phyloP scores from a whole-genome alignment of 176 grass and related monocot species.

The Oryza nivara region DNA sequence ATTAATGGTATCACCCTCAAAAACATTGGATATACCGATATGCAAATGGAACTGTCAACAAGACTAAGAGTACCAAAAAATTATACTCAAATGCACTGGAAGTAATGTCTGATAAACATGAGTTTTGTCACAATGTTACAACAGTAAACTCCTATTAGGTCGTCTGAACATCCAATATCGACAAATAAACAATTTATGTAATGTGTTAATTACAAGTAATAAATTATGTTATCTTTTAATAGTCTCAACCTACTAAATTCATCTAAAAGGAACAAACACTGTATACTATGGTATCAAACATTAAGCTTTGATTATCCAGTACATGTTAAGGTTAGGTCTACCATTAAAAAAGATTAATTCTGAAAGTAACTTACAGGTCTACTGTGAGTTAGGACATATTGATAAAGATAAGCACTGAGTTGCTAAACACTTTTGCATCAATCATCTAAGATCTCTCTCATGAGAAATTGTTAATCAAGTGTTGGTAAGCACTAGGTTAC shows the following conservation, averaged over 20 bases:
- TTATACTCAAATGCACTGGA: neutral
- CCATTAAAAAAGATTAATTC: slow-evolving; percentile 2
- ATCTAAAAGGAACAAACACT: slow-evolving; percentile 3
- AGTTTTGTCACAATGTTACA: neutral
- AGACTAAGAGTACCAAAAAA: neutral
- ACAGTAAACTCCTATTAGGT: neutral
- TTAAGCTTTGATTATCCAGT: neutral
- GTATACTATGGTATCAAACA: neutral
- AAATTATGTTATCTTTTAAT: neutral
- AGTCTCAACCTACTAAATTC: slow-evolving; percentile 20
- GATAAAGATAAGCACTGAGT: neutral
- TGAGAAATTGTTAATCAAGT: neutral
- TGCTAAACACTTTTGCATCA: neutral
- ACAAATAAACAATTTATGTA: neutral
- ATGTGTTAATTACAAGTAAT: slow-evolving; percentile 9
- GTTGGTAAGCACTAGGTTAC: neutral
- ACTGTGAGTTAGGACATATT: neutral
- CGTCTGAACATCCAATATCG: neutral
- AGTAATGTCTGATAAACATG: neutral
- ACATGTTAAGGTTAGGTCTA: neutral
- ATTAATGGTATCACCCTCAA: neutral
- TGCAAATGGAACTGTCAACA: neutral
- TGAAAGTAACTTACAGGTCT: neutral
- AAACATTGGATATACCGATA: neutral
- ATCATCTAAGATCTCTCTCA: neutral